Percentiles rank a stretch among this genome's conserved stretches.
Conservation (phyloP, 148 eudicot species). For the Fallopia convolvulus region DNA sequence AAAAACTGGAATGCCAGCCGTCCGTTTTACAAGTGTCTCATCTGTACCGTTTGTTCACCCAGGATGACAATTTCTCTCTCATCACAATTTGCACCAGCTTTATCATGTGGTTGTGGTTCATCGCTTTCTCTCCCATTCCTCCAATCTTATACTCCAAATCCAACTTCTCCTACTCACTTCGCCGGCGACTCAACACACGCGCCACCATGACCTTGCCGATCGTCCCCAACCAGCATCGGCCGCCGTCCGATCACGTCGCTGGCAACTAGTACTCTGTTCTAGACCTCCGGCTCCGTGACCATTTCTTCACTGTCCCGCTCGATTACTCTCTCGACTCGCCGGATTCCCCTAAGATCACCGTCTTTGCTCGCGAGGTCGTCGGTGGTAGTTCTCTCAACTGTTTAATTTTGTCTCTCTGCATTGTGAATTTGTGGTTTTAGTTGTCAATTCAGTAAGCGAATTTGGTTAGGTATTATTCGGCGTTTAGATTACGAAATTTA, state of each 20-base stretch:
- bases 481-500: background rate
- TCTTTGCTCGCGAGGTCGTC: constrained; percentile 89
- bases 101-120: no score
- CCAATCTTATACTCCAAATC: constrained; percentile 6
- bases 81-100: no score
- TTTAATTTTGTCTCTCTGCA: background rate
- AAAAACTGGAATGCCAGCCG: no score
- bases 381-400: constrained; percentile 33
- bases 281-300: constrained; percentile 85
- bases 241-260: constrained; percentile 28
- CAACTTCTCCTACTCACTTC: constrained; percentile 4
- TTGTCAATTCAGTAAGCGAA: background rate
- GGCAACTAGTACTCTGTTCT: constrained; percentile 80
- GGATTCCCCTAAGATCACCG: constrained; percentile 46
- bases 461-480: background rate
- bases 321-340: constrained; percentile 43
- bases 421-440: background rate
- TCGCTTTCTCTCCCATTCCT: background rate
- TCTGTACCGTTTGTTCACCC: no score
- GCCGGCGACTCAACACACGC: constrained; percentile 14
- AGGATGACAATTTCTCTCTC: no score
- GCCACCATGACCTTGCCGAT: constrained; percentile 26
- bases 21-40: no score
- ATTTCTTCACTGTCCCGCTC: constrained; percentile 77
- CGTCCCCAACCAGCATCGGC: constrained; percentile 9